Conservation (phyloP, 2,329 filamentous ascomycete species). For the Dactylellina parvicollis region DNA sequence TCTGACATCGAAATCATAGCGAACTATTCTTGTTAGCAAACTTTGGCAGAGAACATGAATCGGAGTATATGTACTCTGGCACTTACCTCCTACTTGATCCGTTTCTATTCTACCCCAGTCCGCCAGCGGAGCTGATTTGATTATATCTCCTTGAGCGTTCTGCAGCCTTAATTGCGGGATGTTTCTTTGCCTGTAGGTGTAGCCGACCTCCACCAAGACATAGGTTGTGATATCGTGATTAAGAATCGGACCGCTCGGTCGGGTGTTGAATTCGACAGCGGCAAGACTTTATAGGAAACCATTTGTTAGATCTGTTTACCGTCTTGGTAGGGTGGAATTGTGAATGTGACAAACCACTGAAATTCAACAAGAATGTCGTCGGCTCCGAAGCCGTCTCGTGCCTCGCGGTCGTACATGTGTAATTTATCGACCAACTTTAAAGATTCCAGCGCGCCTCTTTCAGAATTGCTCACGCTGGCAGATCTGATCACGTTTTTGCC, state of each 20-base stretch:
- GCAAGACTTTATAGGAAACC: slow-evolving; percentile 2
- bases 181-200: slow-evolving; percentile 18
- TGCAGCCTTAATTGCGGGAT: slow-evolving; percentile 18
- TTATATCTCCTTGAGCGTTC: slow-evolving; percentile 25
- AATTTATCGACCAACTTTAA: slow-evolving; percentile 15
- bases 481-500: not conserved
- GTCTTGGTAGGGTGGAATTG: not conserved
- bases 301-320: not conserved
- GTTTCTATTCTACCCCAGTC: slow-evolving; percentile 19
- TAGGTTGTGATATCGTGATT: slow-evolving; percentile 26
- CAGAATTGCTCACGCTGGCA: not conserved
- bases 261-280: slow-evolving; percentile 23
- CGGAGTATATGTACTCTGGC: not conserved
- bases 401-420: slow-evolving; percentile 16
- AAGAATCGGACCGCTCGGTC: slow-evolving; percentile 11
- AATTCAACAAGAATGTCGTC: slow-evolving; percentile 26
- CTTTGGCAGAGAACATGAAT: not conserved
- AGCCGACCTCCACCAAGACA: slow-evolving; percentile 8
- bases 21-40: not conserved
- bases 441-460: not conserved
- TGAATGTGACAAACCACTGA: slow-evolving; percentile 13
- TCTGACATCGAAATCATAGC: slow-evolving; percentile 16
- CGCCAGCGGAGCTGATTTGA: slow-evolving; percentile 21
- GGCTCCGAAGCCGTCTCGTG: slow-evolving; percentile 19
- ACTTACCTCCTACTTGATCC: slow-evolving; percentile 29